These are phyloP conservation scores for Saprolegnia parasitica DNA, from an alignment of 352 stramenopile species.

Conservation along the genomic window DNA sequence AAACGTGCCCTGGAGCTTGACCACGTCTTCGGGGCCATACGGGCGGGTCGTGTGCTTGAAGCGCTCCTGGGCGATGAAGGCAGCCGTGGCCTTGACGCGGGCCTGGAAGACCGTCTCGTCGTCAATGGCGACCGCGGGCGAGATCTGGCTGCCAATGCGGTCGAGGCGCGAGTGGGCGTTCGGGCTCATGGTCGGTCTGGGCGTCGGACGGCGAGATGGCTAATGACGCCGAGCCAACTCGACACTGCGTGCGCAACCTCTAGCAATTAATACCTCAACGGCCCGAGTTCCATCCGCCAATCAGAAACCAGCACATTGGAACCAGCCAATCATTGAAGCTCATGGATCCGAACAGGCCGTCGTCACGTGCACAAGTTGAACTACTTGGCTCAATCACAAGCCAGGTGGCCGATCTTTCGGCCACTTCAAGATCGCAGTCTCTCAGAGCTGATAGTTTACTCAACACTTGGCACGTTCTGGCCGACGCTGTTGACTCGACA, in stretches of 20 bases:
- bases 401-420: conserved; percentile 2
- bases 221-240: neutral
- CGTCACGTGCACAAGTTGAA: conserved; percentile 26
- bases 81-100: conserved; percentile 66
- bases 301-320: neutral
- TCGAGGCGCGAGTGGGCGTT: conserved; percentile 41
- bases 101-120: conserved; percentile 62
- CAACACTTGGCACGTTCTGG: neutral
- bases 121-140: conserved; percentile 38
- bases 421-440: neutral
- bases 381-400: conserved; percentile 11
- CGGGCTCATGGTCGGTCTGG: conserved; percentile 20
- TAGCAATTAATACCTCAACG: neutral
- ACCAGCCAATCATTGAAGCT: conserved; percentile 11
- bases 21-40: conserved; percentile 76
- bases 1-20: conserved; percentile 80
- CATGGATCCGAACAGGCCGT: conserved; percentile 9
- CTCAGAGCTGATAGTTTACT: conserved; percentile 13
- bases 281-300: conserved; percentile 4
- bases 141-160: conserved; percentile 66
- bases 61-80: conserved; percentile 65
- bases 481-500: neutral
- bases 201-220: neutral
- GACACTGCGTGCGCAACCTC: neutral
- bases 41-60: conserved; percentile 78